phyloP scores from a whole-genome alignment of 345 rosid genomes.

The Gossypium mustelinum region DNA sequence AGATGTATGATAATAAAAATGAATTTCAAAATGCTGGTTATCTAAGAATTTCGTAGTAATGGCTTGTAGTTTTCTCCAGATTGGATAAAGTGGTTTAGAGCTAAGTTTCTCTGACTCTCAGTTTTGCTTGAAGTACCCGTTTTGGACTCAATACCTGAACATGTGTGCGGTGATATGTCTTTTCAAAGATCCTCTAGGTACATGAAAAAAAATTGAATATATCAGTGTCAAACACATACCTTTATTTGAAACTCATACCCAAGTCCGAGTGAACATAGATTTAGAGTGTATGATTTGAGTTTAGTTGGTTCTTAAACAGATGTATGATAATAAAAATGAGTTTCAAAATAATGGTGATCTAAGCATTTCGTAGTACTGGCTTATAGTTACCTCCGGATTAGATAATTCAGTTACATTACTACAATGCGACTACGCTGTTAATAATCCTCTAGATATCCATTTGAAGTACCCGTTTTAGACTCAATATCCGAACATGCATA shows the following conservation, averaged over 20 bases:
- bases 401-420: too few relatives aligned
- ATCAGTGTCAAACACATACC: background rate
- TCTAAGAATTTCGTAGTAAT: too few relatives aligned
- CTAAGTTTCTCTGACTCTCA: too few relatives aligned
- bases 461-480: background rate
- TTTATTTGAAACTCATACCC: background rate
- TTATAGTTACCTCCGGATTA: background rate
- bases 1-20: too few relatives aligned
- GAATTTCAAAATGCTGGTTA: too few relatives aligned
- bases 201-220: background rate
- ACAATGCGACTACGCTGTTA: too few relatives aligned
- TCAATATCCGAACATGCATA: background rate
- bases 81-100: too few relatives aligned
- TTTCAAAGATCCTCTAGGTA: background rate
- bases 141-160: background rate
- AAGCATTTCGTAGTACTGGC: background rate
- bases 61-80: too few relatives aligned
- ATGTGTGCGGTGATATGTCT: background rate
- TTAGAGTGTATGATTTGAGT: background rate
- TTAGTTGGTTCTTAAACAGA: background rate
- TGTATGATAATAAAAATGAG: background rate
- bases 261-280: background rate
- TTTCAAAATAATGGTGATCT: background rate
- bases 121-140: too few relatives aligned
- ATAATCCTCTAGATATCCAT: too few relatives aligned